A percentile compares a stretch with the other conserved stretches of the same genome.
Conservation (phyloP, 345 rosid genomes). For the Populus deltoides region DNA sequence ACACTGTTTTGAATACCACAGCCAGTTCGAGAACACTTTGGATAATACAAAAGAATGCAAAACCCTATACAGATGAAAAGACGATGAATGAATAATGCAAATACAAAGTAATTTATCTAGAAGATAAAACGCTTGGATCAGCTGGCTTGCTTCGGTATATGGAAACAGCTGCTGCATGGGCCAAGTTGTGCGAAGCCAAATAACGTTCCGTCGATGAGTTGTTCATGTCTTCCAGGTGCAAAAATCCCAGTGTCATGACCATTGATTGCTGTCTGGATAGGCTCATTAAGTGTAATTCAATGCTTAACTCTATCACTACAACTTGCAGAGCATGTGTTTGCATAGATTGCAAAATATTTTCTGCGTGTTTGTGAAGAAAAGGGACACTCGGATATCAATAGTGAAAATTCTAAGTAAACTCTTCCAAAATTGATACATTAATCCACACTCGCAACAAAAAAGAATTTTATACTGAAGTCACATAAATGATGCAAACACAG, state of each 20-base stretch:
- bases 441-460: background rate
- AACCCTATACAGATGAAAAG: background rate
- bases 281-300: conserved; percentile 32
- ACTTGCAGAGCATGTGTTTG: conserved; percentile 30
- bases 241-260: conserved; percentile 22
- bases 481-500: background rate
- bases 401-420: background rate
- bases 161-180: conserved; percentile 26
- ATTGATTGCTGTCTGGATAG: conserved; percentile 23
- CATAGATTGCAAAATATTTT: conserved; percentile 57
- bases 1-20: background rate
- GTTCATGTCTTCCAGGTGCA: conserved; percentile 29
- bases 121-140: background rate
- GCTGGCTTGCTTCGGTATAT: conserved; percentile 22
- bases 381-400: conserved; percentile 8
- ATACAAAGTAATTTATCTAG: background rate
- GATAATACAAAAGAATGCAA: background rate
- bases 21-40: background rate
- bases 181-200: conserved; percentile 30
- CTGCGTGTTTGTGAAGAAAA: conserved; percentile 45
- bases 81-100: background rate
- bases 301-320: conserved; percentile 34
- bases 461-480: background rate
- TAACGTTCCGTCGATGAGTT: conserved; percentile 19
- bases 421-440: background rate